Evolutionary conservation across 2,329 filamentous ascomycete species (phyloP).

Genomic region (Hawksworthiomyces lignivorus): DNA sequence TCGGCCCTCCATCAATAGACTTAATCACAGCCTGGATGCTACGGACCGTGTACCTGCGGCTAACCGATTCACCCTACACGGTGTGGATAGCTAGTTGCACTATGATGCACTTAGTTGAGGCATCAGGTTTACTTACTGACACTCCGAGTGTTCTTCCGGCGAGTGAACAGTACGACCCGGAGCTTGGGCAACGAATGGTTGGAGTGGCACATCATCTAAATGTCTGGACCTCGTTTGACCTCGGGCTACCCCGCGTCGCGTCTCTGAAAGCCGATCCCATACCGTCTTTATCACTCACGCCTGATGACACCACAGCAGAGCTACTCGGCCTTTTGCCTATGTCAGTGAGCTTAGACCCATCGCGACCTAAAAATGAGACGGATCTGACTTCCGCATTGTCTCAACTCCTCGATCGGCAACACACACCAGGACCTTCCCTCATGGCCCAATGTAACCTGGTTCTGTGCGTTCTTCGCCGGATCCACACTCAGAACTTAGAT

Average conservation of each 20-base stretch:
- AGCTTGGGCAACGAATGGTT: constrained; percentile 35
- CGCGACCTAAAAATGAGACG: constrained; percentile 30
- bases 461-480: constrained; percentile 46
- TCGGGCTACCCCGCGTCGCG: constrained; percentile 43
- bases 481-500: constrained; percentile 41
- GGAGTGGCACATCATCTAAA: constrained; percentile 50
- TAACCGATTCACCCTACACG: constrained; percentile 44
- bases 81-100: constrained; percentile 51
- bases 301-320: constrained; percentile 37
- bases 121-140: constrained; percentile 39
- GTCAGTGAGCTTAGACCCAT: constrained; percentile 46
- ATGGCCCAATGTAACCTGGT: constrained; percentile 47
- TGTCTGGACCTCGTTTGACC: constrained; percentile 52
- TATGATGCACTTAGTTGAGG: constrained; percentile 51
- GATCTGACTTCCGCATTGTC: constrained; percentile 36
- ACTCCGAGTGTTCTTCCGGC: constrained; percentile 20
- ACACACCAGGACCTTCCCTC: constrained; percentile 34
- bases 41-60: constrained; percentile 44
- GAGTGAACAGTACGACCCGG: constrained; percentile 23
- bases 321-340: constrained; percentile 45
- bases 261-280: constrained; percentile 34
- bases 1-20: constrained; percentile 25
- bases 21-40: constrained; percentile 45
- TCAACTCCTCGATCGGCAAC: constrained; percentile 30
- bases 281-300: constrained; percentile 28